Evolutionary conservation across 2,329 filamentous ascomycete species (phyloP).

Genomic region (Trichoderma hamatum): DNA sequence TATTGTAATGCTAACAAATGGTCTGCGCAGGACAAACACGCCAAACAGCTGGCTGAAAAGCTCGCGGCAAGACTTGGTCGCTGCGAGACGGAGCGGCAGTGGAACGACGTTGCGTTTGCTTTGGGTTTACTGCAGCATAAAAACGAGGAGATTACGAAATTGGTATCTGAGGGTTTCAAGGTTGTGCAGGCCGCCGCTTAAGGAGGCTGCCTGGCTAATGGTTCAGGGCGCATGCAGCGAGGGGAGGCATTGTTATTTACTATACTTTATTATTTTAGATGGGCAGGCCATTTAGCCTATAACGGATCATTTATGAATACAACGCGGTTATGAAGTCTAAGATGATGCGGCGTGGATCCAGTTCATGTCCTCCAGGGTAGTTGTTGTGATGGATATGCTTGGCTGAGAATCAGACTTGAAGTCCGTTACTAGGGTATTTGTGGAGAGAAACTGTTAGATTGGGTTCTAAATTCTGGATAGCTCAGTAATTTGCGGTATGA

Average conservation of each 20-base stretch:
- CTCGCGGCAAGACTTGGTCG: conserved; percentile 81
- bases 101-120: conserved; percentile 96
- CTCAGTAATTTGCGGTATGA: not conserved
- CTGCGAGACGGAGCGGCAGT: conserved; percentile 91
- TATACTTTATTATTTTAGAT: conserved; percentile 9
- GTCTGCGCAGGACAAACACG: conserved; percentile 83
- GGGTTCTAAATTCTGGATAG: too few relatives aligned
- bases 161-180: conserved; percentile 75
- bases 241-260: not conserved
- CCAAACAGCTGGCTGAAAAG: conserved; percentile 90
- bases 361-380: not conserved
- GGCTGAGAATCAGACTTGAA: not conserved
- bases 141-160: conserved; percentile 83
- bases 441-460: not conserved
- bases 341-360: not conserved
- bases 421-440: not conserved
- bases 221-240: not conserved
- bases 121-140: conserved; percentile 88
- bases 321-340: conserved; percentile 11
- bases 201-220: conserved; percentile 6
- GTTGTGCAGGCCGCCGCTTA: conserved; percentile 66
- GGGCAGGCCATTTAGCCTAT: not conserved
- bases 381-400: not conserved
- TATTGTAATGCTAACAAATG: not conserved
- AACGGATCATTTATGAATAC: conserved; percentile 11